Evolutionary conservation across 1,284 basidiomycete genomes (phyloP), one percentile per base, ranked within the genome.

Genomic region (Trichosporon coremiiforme): DNA sequence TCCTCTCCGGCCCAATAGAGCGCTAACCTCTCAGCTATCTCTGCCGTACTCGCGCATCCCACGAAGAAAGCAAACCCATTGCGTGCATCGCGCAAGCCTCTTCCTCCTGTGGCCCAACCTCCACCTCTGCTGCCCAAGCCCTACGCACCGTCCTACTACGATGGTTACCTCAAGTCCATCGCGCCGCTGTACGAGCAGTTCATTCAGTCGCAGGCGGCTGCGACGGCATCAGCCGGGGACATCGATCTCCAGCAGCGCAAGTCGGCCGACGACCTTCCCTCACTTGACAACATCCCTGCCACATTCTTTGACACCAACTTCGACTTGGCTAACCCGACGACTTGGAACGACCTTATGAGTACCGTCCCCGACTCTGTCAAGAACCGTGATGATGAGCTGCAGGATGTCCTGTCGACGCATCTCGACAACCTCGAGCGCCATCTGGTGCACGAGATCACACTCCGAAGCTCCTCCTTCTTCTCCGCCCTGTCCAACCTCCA

Each of bases 401-500:
- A 97, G n/a, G 95, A 98, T 79, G 91, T 90, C 78, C 88, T 98
- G 68, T 95, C 94, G 13, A 91, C 94, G 72, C 92, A 98, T 78
- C 91, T 95, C 7, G 97, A 98, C 80, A 92, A 92, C 1, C 89
- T 99, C 72, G 96, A 99, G 79, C 90, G 95, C 74, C 95, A 99
- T 80, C 90, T 99, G 67, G 89, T 97, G 15, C 90, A 90, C 75
- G 96, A 98, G 83, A 97, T 99, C 68, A 91, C 92, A 7, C 85
- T 91, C 10, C 91, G 95, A 4, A 94, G 94, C 0, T 89, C 92
- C 0, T 94, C 94, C 2, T 99, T 99, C 87, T 99, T 99, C 79
- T 92, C 95, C 0, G 97, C 96, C 1, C 88, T 99, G 25, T 89
- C 93, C 9, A 98, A 98, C 80, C 86, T 99, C 12, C 93, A 98